A percentile compares a stretch with the other conserved stretches of the same genome.
Conservation (phyloP, 139 green algal genomes). For the Closterium sp. region DNA sequence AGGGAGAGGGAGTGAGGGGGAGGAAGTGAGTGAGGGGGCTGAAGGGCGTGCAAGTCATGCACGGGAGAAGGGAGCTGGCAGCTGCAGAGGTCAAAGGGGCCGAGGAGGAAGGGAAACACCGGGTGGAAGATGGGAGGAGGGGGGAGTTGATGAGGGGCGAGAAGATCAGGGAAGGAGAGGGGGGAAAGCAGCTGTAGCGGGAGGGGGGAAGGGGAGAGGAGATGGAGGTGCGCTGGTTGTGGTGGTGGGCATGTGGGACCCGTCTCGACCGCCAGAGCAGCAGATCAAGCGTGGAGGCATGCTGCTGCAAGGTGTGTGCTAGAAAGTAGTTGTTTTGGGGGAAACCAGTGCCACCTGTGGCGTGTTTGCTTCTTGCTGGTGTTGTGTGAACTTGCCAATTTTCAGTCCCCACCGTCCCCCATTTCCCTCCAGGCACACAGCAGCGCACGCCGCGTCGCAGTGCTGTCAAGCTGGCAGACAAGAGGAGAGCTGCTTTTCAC, state of each 20-base stretch:
- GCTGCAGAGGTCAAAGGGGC: not conserved
- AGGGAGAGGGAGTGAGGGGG: not conserved
- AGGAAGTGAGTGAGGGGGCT: not conserved
- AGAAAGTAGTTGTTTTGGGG: not conserved
- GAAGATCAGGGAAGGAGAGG: not conserved
- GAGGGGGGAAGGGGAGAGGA: slow-evolving; percentile 6
- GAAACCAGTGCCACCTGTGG: no score
- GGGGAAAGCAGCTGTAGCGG: not conserved
- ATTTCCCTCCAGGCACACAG: not conserved
- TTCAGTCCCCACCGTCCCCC: no score
- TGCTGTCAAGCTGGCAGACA: not conserved
- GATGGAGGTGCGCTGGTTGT: not conserved
- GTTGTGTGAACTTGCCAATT: no score
- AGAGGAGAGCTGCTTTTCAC: not conserved
- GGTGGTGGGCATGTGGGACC: not conserved
- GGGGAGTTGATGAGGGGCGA: not conserved
- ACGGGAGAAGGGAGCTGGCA: not conserved
- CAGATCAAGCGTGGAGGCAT: not conserved
- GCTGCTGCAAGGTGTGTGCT: not conserved
- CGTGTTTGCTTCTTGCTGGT: no score
- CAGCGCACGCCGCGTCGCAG: not conserved
- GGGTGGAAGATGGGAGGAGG: not conserved
- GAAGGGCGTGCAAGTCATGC: not conserved
- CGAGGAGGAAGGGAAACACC: not conserved
- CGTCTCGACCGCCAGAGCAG: not conserved